A percentile compares a stretch with the other conserved stretches of the same genome.
These are phyloP conservation scores for Pichia terricola DNA, from an alignment of 1,139 yeast genomes.

Conservation along the genomic window DNA sequence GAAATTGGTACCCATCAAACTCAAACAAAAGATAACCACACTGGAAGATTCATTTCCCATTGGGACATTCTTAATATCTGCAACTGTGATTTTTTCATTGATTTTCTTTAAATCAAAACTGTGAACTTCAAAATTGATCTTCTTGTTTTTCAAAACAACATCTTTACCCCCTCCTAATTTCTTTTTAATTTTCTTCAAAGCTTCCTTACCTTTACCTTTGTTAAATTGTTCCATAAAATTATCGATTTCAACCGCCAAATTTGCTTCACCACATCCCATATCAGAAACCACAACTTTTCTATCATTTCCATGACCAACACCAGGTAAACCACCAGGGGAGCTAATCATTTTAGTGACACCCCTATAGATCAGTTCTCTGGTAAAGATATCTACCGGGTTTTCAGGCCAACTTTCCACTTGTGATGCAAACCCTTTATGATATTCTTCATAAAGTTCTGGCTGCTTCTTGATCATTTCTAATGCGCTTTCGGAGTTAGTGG, in stretches of 20 bases:
- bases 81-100: constrained; percentile 85
- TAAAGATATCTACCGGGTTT: constrained; percentile 88
- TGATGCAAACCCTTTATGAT: constrained; percentile 88
- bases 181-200: constrained; percentile 28
- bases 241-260: constrained; percentile 58
- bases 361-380: constrained; percentile 56
- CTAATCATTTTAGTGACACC: constrained; percentile 54
- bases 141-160: constrained; percentile 27
- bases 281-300: constrained; percentile 73
- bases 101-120: constrained; percentile 85
- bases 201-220: constrained; percentile 13
- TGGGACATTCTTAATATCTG: constrained; percentile 89
- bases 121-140: constrained; percentile 54
- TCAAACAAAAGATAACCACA: constrained; percentile 82
- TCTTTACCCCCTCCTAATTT: constrained; percentile 13
- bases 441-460: constrained; percentile 86
- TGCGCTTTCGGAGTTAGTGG: constrained; percentile 73
- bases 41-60: constrained; percentile 68
- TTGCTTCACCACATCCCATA: constrained; percentile 99
- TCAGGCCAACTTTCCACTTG: constrained; percentile 98
- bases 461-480: constrained; percentile 62
- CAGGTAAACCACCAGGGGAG: constrained; percentile 95
- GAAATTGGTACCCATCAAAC: constrained; percentile 95
- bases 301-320: constrained; percentile 27
- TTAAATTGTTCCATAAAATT: constrained; percentile 30